Conservation (phyloP, 805 yeast genomes). For the Candida berthetii region DNA sequence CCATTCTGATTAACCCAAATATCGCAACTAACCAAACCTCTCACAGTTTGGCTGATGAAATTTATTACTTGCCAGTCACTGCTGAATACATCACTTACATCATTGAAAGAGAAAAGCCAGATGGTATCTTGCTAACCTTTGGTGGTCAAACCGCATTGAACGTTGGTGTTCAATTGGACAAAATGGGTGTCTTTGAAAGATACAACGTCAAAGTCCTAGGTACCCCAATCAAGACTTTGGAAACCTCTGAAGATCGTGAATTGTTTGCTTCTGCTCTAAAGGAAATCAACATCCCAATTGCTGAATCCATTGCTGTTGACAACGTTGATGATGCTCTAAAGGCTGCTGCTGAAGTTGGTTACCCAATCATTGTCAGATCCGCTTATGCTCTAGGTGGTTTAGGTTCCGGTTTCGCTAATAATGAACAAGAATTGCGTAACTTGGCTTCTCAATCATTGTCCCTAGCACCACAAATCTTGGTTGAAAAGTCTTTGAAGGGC, state of each 20-base stretch:
- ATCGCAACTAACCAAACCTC: constrained; percentile 97
- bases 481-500: constrained; percentile 95
- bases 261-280: constrained; percentile 91
- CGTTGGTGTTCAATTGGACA: constrained; percentile 91
- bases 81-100: constrained; percentile 94
- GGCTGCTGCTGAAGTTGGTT: constrained; percentile 88
- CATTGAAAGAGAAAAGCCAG: constrained; percentile 94
- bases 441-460: constrained; percentile 86
- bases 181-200: constrained; percentile 89
- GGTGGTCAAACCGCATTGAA: constrained; percentile 99
- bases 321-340: constrained; percentile 85
- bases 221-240: constrained; percentile 93
- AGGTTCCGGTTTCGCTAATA: constrained; percentile 94
- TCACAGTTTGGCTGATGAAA: constrained; percentile 90
- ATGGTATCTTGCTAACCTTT: constrained; percentile 90
- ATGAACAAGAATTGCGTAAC: constrained; percentile 76
- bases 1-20: constrained; percentile 89
- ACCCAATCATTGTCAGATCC: constrained; percentile 95
- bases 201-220: constrained; percentile 94
- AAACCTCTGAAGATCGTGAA: constrained; percentile 97
- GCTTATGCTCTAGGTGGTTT: constrained; percentile 97
- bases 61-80: constrained; percentile 93
- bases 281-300: constrained; percentile 93
- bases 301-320: constrained; percentile 93
- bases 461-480: constrained; percentile 89